Evolutionary conservation across 441 rosid species (phyloP).

Genomic region (Macaranga tanarius): DNA sequence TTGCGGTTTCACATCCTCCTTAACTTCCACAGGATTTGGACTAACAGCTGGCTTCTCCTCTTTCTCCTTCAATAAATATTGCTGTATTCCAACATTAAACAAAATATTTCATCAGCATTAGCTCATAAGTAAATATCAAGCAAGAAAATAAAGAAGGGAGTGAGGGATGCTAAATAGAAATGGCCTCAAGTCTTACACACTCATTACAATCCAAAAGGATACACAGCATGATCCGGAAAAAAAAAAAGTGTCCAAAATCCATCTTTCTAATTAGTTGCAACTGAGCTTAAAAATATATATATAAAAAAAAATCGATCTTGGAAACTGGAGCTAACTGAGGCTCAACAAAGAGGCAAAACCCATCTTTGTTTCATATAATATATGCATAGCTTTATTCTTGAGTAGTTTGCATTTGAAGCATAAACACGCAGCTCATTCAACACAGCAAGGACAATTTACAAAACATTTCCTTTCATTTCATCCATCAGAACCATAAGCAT

Average conservation of each 20-base stretch:
- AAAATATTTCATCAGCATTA: slow-evolving; percentile 10
- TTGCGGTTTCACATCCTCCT: slow-evolving; percentile 46
- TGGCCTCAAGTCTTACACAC: background rate
- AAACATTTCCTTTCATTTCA: background rate
- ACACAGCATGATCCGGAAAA: background rate
- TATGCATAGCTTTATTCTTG: background rate
- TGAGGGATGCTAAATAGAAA: background rate
- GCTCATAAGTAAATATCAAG: slow-evolving; percentile 7
- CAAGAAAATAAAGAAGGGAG: background rate
- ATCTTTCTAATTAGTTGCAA: background rate
- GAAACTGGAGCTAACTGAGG: background rate
- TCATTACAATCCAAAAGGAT: background rate
- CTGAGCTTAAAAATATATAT: too few relatives aligned
- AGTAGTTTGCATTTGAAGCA: background rate
- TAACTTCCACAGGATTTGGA: slow-evolving; percentile 52
- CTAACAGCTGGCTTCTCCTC: slow-evolving; percentile 48
- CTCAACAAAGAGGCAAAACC: background rate
- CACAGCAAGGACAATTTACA: background rate
- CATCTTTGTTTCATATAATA: background rate
- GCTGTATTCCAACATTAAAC: slow-evolving; percentile 40
- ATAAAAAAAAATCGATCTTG: too few relatives aligned
- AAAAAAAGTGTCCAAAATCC: background rate
- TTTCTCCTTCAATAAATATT: slow-evolving; percentile 70
- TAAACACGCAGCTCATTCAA: background rate
- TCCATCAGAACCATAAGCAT: background rate